phyloP scores from a whole-genome alignment of 805 yeast genomes.

The Wickerhamia fluorescens region DNA sequence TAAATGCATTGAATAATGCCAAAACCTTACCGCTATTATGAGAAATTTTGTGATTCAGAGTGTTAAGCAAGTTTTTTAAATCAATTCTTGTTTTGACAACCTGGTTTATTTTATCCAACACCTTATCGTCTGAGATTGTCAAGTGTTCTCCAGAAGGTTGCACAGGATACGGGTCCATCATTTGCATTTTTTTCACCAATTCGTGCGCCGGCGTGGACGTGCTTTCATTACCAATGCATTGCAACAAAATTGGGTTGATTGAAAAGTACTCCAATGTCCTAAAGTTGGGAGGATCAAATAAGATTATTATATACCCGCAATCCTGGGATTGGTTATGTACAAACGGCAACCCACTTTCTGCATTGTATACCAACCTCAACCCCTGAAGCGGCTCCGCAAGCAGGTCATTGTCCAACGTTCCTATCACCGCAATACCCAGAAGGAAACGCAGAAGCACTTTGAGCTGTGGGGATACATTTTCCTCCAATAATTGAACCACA shows the following conservation, averaged over 20 bases:
- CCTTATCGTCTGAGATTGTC: too few species aligned
- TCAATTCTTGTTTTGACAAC: slow-evolving; percentile 14
- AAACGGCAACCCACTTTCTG: too few species aligned
- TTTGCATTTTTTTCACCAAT: slow-evolving; percentile 17
- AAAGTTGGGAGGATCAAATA: slow-evolving; percentile 69
- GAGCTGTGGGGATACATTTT: too few species aligned
- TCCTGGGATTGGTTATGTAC: not conserved
- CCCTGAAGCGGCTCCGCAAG: too few species aligned
- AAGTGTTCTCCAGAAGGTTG: slow-evolving; percentile 10
- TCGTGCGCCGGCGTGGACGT: slow-evolving; percentile 5
- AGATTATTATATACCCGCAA: slow-evolving; percentile 11
- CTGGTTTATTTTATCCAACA: slow-evolving; percentile 28
- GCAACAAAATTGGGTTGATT: slow-evolving; percentile 61
- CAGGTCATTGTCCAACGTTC: too few species aligned
- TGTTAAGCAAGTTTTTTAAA: too few species aligned
- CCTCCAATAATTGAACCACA: too few species aligned
- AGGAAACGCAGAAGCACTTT: too few species aligned
- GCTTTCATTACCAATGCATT: slow-evolving; percentile 30
- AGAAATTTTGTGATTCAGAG: not conserved
- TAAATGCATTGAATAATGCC: too few species aligned
- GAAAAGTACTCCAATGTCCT: slow-evolving; percentile 72
- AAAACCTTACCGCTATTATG: not conserved
- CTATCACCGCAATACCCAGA: too few species aligned
- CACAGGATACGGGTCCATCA: slow-evolving; percentile 4
- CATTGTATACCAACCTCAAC: too few species aligned